Conservation (phyloP, 2,329 filamentous ascomycete species). For the Leptographium flavum region DNA sequence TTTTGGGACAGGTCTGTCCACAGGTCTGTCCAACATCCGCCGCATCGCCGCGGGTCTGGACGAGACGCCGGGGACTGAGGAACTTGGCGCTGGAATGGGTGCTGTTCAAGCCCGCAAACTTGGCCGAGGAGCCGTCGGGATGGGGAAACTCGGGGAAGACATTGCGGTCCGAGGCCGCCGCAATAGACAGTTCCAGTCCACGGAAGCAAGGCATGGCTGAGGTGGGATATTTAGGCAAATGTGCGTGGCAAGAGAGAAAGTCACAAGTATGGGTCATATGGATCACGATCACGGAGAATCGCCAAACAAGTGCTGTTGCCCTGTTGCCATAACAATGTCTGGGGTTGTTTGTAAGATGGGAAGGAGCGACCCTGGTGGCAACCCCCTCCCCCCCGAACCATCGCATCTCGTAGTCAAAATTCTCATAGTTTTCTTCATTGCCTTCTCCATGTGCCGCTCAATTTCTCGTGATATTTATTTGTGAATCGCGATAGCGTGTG, state of each 20-base stretch:
- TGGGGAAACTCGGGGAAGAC: constrained; percentile 39
- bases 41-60: neutral
- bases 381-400: too few relatives aligned
- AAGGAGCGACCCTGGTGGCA: neutral
- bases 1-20: constrained; percentile 25
- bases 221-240: neutral
- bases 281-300: too few relatives aligned
- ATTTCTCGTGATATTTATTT: too few relatives aligned
- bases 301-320: too few relatives aligned
- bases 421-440: too few relatives aligned
- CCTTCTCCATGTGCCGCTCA: too few relatives aligned
- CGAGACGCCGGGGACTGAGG: constrained; percentile 3
- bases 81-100: constrained; percentile 2
- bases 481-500: too few relatives aligned
- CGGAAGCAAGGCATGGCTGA: constrained; percentile 33
- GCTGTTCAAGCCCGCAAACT: constrained; percentile 13
- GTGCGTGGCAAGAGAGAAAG: neutral
- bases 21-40: constrained; percentile 1
- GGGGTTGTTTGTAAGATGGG: too few relatives aligned
- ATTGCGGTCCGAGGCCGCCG: constrained; percentile 18
- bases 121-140: constrained; percentile 32
- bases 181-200: constrained; percentile 31
- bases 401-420: too few relatives aligned
- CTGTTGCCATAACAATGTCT: too few relatives aligned
- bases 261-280: constrained; percentile 23